phyloP scores from a whole-genome alignment of 2,329 filamentous ascomycete species.

The Neonectria ditissima region DNA sequence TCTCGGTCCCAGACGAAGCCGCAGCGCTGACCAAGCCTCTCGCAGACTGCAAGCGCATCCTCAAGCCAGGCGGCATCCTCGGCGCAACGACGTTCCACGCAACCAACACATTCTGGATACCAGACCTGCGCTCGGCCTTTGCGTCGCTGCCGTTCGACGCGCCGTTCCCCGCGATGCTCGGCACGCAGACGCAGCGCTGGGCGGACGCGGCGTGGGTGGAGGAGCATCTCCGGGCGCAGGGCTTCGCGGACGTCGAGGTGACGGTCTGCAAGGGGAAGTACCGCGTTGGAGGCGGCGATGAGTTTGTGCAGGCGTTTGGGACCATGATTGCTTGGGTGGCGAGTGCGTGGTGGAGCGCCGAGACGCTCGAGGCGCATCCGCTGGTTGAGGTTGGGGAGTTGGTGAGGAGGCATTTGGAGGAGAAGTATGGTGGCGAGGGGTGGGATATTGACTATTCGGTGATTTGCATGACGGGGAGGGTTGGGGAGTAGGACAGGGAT shows the following conservation, averaged over 20 bases:
- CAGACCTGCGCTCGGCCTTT: slow-evolving; percentile 55
- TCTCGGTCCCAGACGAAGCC: too few relatives aligned
- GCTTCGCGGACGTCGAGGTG: slow-evolving; percentile 55
- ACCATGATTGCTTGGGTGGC: slow-evolving; percentile 56
- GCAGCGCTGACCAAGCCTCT: too few relatives aligned
- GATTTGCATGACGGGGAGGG: slow-evolving; percentile 43
- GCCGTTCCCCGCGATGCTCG: slow-evolving; percentile 49
- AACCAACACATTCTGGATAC: slow-evolving; percentile 51
- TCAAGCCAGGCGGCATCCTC: slow-evolving; percentile 55
- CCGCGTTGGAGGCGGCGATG: slow-evolving; percentile 48
- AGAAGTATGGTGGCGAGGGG: slow-evolving; percentile 51
- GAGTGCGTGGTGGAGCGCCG: slow-evolving; percentile 55
- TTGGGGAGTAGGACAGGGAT: slow-evolving; percentile 36
- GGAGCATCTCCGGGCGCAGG: slow-evolving; percentile 49
- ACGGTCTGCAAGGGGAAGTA: slow-evolving; percentile 45
- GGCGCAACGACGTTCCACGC: slow-evolving; percentile 54
- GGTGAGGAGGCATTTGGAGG: slow-evolving; percentile 52
- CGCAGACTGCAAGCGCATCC: slow-evolving; percentile 51
- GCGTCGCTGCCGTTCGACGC: slow-evolving; percentile 55
- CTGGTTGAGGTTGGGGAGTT: slow-evolving; percentile 52
- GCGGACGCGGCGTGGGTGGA: slow-evolving; percentile 54
- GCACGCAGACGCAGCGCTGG: slow-evolving; percentile 59
- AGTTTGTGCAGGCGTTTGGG: slow-evolving; percentile 50
- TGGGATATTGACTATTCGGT: slow-evolving; percentile 44
- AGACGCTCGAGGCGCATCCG: slow-evolving; percentile 50